Evolutionary conservation across 2,329 filamentous ascomycete species (phyloP), one percentile per base, ranked within the genome.

Genomic region (Ramularia endophylla): DNA sequence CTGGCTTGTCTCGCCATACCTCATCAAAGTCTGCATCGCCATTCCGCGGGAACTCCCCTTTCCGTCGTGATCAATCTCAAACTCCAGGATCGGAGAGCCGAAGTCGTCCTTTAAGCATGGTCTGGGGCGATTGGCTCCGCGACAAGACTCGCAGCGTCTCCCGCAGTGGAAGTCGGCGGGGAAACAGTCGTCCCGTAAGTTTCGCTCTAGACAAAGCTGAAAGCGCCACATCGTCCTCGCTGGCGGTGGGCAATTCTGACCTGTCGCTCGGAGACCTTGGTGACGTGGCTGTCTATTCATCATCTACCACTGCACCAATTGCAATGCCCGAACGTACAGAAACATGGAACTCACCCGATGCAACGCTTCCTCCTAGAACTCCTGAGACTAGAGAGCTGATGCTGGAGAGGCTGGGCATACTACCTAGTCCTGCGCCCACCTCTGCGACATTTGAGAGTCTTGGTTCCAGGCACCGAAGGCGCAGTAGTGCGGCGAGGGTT

Each of bases 341-440:
- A 36, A 43, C 52, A 8, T 56, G 54, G 52, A 52, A 56, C 38
- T 43, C 46, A 16, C 50, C 53, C 17, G 46, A 52, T 28, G 53
- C 50, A 4, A 43, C 36, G 22, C 29, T 55, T 8, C 47, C 52
- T 8, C 46, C 45, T 6, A 38, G 42, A 13, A 50, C 44, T 18
- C 47, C 45, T 13, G 30, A 15, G 16, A 34, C 36, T 27, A 18
- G 20, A 35, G 18, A 19, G 34, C 27, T 35, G 13, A 20, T 27
- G 29, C 25, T 38, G n/a, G 34, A 39, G 27, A 37, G 58, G 15
- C 36, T 60, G 27, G 58, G 58, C 5, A 48, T 61, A 2, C 31
- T 61, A 40, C 58, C 58, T 22, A 55, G 51, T 51, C 58, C 58
- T n/a, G 51, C 48, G 11, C 50, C 44, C 27, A 50, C 51, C 8